Conservation (phyloP, 1,284 basidiomycete genomes). For the Naganishia sp. region DNA sequence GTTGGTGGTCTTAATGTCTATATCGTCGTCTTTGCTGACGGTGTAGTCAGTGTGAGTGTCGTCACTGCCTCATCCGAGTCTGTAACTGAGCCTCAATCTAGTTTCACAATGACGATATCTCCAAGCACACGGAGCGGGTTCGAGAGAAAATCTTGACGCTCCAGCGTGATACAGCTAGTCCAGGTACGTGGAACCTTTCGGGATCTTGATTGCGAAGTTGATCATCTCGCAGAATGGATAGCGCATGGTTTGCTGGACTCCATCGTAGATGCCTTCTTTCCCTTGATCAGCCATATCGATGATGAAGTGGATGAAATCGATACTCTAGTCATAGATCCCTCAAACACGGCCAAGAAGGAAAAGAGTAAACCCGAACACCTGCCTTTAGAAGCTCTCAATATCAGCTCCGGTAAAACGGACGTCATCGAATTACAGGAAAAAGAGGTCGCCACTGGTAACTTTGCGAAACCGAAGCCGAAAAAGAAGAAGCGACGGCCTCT, state of each 20-base stretch:
- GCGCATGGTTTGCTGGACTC: constrained; percentile 91
- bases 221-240: constrained; percentile 73
- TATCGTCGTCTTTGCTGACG: constrained; percentile 84
- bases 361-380: constrained; percentile 18
- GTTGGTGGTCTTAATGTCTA: constrained; percentile 85
- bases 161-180: constrained; percentile 60
- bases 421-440: constrained; percentile 32
- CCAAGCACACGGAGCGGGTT: constrained; percentile 80
- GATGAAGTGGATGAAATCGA: constrained; percentile 79
- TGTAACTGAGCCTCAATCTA: constrained; percentile 46
- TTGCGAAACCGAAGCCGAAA: constrained; percentile 14
- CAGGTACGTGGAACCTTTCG: constrained; percentile 58
- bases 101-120: constrained; percentile 93
- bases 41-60: constrained; percentile 75
- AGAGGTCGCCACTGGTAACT: neutral
- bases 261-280: constrained; percentile 91
- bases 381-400: constrained; percentile 11
- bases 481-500: constrained; percentile 11
- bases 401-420: constrained; percentile 4
- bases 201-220: neutral
- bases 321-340: constrained; percentile 61
- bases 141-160: constrained; percentile 67
- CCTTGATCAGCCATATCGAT: constrained; percentile 78
- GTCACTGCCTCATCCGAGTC: neutral
- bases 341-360: constrained; percentile 34